Conservation (phyloP, 441 rosid genomes). For the Cnidoscolus chayamansa region DNA sequence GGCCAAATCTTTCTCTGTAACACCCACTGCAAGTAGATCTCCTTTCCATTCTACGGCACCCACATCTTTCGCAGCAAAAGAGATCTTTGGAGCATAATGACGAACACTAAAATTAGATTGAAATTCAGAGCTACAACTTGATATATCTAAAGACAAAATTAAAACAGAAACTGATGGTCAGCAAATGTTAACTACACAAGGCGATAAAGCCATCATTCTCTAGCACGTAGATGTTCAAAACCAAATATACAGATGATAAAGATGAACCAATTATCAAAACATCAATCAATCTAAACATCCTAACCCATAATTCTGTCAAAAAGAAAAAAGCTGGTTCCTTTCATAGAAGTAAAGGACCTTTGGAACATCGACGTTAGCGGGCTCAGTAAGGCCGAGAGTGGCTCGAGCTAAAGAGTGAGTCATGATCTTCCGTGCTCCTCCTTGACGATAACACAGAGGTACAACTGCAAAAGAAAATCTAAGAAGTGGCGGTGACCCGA, state of each 20-base stretch:
- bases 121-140: not conserved
- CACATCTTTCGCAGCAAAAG: slow-evolving; percentile 70
- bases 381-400: slow-evolving; percentile 77
- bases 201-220: not conserved
- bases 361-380: slow-evolving; percentile 44
- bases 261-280: not conserved
- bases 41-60: slow-evolving; percentile 75
- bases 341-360: slow-evolving; percentile 37
- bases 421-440: slow-evolving; percentile 36
- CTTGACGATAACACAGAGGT: slow-evolving; percentile 30
- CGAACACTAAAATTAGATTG: slow-evolving; percentile 10
- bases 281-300: not conserved
- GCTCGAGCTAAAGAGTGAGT: slow-evolving; percentile 56
- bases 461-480: slow-evolving; percentile 38
- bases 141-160: not conserved
- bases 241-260: not conserved
- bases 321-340: not conserved
- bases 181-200: not conserved
- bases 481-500: slow-evolving; percentile 25
- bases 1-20: slow-evolving; percentile 69
- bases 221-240: not conserved
- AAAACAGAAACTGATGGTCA: not conserved
- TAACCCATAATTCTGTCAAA: not conserved
- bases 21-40: slow-evolving; percentile 73
- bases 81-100: slow-evolving; percentile 40